Percentiles rank a stretch among this genome's conserved stretches.
These are phyloP conservation scores for Pseudoneurospora amorphoporcata DNA, from an alignment of 495 filamentous ascomycete genomes.

Conservation along the genomic window DNA sequence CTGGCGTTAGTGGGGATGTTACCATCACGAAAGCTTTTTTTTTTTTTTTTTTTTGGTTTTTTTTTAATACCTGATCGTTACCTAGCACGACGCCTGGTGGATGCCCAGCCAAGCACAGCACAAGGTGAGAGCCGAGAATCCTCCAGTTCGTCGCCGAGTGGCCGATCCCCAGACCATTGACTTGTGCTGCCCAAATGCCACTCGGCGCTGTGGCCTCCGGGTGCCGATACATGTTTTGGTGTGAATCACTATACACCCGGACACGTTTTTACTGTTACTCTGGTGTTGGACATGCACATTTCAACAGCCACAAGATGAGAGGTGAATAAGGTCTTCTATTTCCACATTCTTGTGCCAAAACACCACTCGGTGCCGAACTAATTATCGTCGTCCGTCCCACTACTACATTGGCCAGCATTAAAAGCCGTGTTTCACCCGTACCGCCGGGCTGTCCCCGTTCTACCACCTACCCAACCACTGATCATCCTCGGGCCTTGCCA, in stretches of 20 bases:
- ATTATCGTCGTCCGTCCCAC: not conserved
- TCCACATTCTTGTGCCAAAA: not conserved
- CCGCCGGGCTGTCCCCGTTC: not conserved
- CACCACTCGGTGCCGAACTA: not conserved
- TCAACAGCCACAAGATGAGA: not conserved
- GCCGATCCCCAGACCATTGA: not conserved
- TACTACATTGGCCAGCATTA: not conserved
- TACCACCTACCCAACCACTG: not conserved
- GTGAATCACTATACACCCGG: not conserved
- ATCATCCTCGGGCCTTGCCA: not conserved
- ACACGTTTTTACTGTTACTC: not conserved
- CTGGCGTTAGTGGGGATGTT: not conserved
- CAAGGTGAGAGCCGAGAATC: not conserved
- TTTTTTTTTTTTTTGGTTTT: no score
- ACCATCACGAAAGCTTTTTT: not conserved
- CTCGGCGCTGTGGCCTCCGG: not conserved
- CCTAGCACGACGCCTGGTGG: not conserved
- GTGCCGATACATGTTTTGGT: not conserved
- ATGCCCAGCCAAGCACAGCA: not conserved
- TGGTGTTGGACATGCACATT: not conserved
- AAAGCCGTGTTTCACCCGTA: not conserved
- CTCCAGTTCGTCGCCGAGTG: not conserved
- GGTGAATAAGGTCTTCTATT: not conserved
- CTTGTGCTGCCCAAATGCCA: not conserved
- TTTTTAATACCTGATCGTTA: not conserved